A percentile compares a stretch with the other conserved stretches of the same genome.
phyloP scores from a whole-genome alignment of 345 rosid species.

The Eutrema yunnanense region DNA sequence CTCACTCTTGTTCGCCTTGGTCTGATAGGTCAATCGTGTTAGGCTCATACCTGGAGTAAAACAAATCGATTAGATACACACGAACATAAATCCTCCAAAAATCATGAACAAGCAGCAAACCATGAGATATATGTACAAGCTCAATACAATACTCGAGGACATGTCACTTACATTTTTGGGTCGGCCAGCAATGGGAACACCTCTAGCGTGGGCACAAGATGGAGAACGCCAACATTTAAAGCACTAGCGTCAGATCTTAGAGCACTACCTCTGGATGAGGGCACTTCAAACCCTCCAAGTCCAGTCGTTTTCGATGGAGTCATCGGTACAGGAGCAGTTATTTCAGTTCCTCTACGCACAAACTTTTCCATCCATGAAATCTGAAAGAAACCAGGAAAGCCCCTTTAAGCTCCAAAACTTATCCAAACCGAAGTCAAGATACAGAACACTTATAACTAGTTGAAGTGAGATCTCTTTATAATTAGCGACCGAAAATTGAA shows the following conservation, averaged over 20 bases:
- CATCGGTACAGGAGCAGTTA: slow-evolving; percentile 98
- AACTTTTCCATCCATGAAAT: slow-evolving; percentile 99
- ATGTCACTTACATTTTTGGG: slow-evolving; percentile 61
- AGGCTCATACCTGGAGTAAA: slow-evolving; percentile 77
- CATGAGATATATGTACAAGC: background rate
- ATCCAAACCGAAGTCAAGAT: background rate
- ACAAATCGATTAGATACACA: background rate
- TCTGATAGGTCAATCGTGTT: slow-evolving; percentile 92
- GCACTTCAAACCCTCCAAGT: slow-evolving; percentile 99
- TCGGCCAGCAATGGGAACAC: slow-evolving; percentile 85
- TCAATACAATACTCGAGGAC: slow-evolving; percentile 28
- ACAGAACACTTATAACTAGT: background rate
- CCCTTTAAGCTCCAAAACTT: background rate
- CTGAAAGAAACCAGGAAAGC: slow-evolving; percentile 32
- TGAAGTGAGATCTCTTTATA: background rate
- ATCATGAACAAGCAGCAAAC: background rate
- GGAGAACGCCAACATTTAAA: slow-evolving; percentile 91
- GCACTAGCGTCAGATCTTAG: slow-evolving; percentile 97
- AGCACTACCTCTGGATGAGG: slow-evolving; percentile 85
- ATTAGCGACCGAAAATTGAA: background rate
- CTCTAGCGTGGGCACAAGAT: slow-evolving; percentile 91
- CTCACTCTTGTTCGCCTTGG: slow-evolving; percentile 87
- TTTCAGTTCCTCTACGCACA: slow-evolving; percentile 88
- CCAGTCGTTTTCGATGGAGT: slow-evolving; percentile 93
- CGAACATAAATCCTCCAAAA: background rate